Percentiles rank a stretch among this genome's conserved stretches.
phyloP scores from a whole-genome alignment of 108 stramenopile species.

The Fistulifera pelliculosa region DNA sequence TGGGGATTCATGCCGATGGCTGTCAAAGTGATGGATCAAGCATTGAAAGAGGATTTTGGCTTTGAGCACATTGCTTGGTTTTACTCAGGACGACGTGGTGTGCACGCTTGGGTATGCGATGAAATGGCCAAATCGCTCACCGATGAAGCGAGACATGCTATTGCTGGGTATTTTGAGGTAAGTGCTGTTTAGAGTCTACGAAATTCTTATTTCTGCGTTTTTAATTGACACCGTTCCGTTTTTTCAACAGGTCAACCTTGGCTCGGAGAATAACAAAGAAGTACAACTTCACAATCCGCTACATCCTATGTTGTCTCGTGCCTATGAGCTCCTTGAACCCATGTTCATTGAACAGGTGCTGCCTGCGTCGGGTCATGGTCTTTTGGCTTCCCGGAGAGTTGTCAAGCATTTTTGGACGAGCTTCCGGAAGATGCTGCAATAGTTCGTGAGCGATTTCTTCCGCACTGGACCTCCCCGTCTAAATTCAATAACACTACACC shows the following conservation, averaged over 20 bases:
- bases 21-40: constrained; percentile 80
- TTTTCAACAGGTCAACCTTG: constrained; percentile 36
- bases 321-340: constrained; percentile 84
- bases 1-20: constrained; percentile 99
- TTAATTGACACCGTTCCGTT: not conserved
- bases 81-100: constrained; percentile 98
- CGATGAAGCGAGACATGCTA: constrained; percentile 89
- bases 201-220: not conserved
- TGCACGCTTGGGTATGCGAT: constrained; percentile 99
- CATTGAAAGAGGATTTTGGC: constrained; percentile 90
- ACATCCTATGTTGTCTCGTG: constrained; percentile 87
- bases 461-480: constrained; percentile 49
- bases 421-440: constrained; percentile 67
- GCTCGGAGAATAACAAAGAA: constrained; percentile 62
- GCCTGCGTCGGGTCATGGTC: constrained; percentile 68
- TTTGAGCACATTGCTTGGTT: constrained; percentile 97
- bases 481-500: constrained; percentile 28
- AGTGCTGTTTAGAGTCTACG: constrained; percentile 1
- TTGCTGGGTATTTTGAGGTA: constrained; percentile 96
- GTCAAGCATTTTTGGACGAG: constrained; percentile 75
- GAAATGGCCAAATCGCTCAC: constrained; percentile 74
- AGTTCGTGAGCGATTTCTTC: constrained; percentile 36
- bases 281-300: constrained; percentile 52
- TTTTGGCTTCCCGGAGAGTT: constrained; percentile 73
- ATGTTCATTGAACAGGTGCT: constrained; percentile 79